Conservation (phyloP, 2,329 filamentous ascomycete species). For the Calonectria pseudoturangicola region DNA sequence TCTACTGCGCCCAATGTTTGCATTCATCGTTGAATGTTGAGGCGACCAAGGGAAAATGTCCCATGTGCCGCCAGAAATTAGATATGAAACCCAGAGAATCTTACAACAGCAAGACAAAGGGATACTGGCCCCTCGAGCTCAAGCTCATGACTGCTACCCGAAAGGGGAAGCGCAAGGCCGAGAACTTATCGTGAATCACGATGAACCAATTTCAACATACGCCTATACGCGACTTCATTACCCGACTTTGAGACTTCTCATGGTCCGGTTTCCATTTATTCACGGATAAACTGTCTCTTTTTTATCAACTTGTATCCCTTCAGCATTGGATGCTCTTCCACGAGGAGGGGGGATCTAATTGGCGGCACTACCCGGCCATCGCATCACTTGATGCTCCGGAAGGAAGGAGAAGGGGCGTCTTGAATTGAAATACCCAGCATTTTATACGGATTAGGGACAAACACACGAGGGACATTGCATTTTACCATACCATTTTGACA, state of each 20-base stretch:
- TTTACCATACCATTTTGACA: constrained; percentile 35
- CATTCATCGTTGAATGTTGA: constrained; percentile 76
- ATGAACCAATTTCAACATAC: not conserved
- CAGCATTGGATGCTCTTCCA: constrained; percentile 12
- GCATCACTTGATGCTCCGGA: constrained; percentile 30
- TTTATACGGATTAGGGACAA: constrained; percentile 53
- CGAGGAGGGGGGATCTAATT: constrained; percentile 27
- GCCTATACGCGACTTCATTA: not conserved
- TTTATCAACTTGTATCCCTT: constrained; percentile 5
- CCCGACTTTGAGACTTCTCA: not conserved
- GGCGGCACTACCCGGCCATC: not conserved
- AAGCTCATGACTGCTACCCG: constrained; percentile 76
- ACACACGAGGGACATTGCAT: constrained; percentile 38
- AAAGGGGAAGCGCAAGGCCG: constrained; percentile 67
- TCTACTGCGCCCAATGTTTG: constrained; percentile 79
- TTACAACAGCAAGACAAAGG: constrained; percentile 69
- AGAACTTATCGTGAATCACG: constrained; percentile 52
- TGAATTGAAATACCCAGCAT: constrained; percentile 53
- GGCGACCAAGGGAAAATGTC: constrained; percentile 74
- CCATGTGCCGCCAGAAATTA: constrained; percentile 78
- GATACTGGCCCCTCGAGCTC: constrained; percentile 75
- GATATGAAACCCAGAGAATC: constrained; percentile 66
- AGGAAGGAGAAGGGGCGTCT: constrained; percentile 40
- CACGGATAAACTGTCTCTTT: constrained; percentile 1
- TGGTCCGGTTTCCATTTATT: not conserved